Conservation (phyloP, 352 stramenopile genomes). For the Phytophthora pseudosyringae region DNA sequence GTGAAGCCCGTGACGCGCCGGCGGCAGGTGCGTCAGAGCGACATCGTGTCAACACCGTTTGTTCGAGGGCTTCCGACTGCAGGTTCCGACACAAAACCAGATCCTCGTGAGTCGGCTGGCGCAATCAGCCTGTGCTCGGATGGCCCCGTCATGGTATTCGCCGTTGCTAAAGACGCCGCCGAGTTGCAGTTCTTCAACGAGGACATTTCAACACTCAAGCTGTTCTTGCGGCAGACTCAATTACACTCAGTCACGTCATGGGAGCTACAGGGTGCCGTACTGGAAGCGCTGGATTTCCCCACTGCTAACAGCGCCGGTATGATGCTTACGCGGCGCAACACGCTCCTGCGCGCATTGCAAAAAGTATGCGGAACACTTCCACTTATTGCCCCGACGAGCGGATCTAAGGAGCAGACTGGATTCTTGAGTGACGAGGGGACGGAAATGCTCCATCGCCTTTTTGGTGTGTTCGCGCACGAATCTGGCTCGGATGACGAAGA, state of each 20-base stretch:
- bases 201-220: constrained; percentile 67
- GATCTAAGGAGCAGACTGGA: constrained; percentile 25
- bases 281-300: constrained; percentile 45
- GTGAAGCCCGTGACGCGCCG: constrained; percentile 64
- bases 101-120: constrained; percentile 47
- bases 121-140: constrained; percentile 68
- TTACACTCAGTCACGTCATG: constrained; percentile 54
- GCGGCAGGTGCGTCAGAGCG: constrained; percentile 80
- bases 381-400: constrained; percentile 25
- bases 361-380: constrained; percentile 46
- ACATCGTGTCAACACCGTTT: constrained; percentile 82
- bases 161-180: constrained; percentile 63
- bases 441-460: constrained; percentile 66
- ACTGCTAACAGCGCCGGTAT: constrained; percentile 24
- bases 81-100: constrained; percentile 10
- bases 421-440: constrained; percentile 65
- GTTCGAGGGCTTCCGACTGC: constrained; percentile 38
- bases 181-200: constrained; percentile 88
- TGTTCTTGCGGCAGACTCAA: constrained; percentile 73
- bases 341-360: constrained; percentile 63
- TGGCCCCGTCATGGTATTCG: constrained; percentile 85
- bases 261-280: constrained; percentile 45
- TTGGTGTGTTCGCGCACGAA: constrained; percentile 72
- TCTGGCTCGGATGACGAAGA: constrained; percentile 40
- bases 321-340: constrained; percentile 46